Percentiles rank a stretch among this genome's conserved stretches.
Evolutionary conservation across 768 basidiomycete genomes (phyloP).

Genomic region (Trametes coccinea): DNA sequence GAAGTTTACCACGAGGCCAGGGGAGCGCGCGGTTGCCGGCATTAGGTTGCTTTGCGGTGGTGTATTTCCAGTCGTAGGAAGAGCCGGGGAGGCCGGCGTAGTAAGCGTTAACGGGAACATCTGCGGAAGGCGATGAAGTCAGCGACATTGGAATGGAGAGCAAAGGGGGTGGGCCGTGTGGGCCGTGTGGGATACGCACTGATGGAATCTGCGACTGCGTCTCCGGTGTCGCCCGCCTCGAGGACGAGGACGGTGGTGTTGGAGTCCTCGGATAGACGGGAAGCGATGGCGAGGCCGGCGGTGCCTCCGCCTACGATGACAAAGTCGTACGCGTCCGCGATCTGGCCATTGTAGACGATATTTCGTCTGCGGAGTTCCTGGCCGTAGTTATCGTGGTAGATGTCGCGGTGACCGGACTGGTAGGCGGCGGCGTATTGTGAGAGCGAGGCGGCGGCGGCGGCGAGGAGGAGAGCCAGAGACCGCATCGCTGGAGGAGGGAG

Average conservation of each 20-base stretch:
- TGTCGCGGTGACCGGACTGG: constrained; percentile 25
- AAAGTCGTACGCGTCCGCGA: constrained; percentile 52
- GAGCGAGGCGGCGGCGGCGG: constrained; percentile 22
- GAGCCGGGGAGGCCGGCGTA: constrained; percentile 49
- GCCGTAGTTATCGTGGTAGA: constrained; percentile 16
- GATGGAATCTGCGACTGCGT: constrained; percentile 32
- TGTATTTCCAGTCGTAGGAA: constrained; percentile 57
- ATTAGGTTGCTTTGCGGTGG: constrained; percentile 48
- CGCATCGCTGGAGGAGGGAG: constrained; percentile 22
- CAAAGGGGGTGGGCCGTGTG: neutral
- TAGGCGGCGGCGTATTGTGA: constrained; percentile 17
- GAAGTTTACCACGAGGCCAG: constrained; percentile 67
- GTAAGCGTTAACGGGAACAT: constrained; percentile 53
- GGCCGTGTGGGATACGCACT: constrained; percentile 11
- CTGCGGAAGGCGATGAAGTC: constrained; percentile 30
- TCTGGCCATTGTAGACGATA: constrained; percentile 41
- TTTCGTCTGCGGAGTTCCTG: constrained; percentile 33
- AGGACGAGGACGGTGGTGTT: constrained; percentile 46
- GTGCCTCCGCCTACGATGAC: constrained; percentile 52
- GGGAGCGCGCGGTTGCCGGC: constrained; percentile 43
- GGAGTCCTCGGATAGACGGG: constrained; percentile 46
- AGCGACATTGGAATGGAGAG: neutral
- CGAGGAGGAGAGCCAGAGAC: constrained; percentile 23
- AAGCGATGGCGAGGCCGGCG: constrained; percentile 48
- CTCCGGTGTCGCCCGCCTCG: constrained; percentile 48